Base-by-base conservation (phyloP, 768 basidiomycete genomes). In the Thelephora aurantiotincta region DNA sequence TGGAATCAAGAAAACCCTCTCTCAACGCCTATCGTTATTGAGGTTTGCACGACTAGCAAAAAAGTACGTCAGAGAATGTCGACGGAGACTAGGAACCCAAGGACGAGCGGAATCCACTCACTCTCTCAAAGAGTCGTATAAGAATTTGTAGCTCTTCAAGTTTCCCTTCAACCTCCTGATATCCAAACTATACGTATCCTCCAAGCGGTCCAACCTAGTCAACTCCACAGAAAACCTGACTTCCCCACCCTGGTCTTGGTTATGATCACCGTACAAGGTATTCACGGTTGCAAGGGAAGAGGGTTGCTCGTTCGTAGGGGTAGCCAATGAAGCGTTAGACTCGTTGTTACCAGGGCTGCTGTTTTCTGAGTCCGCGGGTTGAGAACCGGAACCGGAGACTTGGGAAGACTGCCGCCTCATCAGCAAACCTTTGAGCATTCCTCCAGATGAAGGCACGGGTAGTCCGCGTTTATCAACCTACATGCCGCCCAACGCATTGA, bases 201-300 rank as follows among this genome's bases (percentile, higher is more conserved):
- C 87, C 57, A 98, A 71, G 52, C 90, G 78, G 63, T 89, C 84
- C 57, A 99, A 71, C 56, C 86, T 70, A 43, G 94, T 97, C 52
- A 99, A 65, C 68, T 99, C 96, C 52, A 97, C 84, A 11, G 80
- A 88, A 70, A 98, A 98, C 55, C 88, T 79, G 55, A 99, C 90
- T 77, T 98, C 96, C 56, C 94, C 94, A 26, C 91, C 91, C 16
- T 78, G 77, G 58, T 98, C 96, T 55, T 85, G 76, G 3, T 71
- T 60, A n/a, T 67, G 55, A 48, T 87, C 87, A 12, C 93, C 93
- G 57, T 94, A 97, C 18, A 82, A 59, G 18, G 80, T 66, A 47
- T 82, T 75, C n/a, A 57, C 54, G 45, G 64, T 65, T n/a, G 67
- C 34, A 6, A 62, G 54, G n/a, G 60, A 52, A 3, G 56, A 41